Conservation (phyloP, 345 rosid species). For the Euclidium syriacum region DNA sequence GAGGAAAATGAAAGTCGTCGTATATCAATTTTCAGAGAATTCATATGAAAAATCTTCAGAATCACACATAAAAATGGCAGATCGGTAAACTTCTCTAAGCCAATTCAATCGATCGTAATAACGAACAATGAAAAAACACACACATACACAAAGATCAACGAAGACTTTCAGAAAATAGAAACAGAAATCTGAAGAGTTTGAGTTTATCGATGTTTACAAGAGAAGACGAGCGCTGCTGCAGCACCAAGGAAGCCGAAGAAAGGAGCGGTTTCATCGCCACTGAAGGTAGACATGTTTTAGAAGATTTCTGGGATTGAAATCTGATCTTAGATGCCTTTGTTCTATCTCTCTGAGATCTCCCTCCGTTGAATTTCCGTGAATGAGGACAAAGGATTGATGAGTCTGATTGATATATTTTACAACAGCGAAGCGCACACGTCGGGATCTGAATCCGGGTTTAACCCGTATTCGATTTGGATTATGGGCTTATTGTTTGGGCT, state of each 20-base stretch:
- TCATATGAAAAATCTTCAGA: background rate
- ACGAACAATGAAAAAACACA: background rate
- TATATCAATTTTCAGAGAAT: background rate
- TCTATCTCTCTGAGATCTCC: conserved; percentile 6
- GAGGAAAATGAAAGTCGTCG: background rate
- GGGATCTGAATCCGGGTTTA: conserved; percentile 17
- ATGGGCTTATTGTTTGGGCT: background rate
- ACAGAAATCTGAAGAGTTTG: background rate
- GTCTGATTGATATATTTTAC: background rate
- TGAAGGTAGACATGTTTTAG: conserved; percentile 32
- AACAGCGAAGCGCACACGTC: conserved; percentile 31
- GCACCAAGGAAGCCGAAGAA: conserved; percentile 42
- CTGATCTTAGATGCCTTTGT: background rate
- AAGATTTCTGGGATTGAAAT: conserved; percentile 17
- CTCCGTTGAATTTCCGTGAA: conserved; percentile 17
- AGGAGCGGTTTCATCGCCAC: conserved; percentile 41
- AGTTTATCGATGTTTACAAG: conserved; percentile 19
- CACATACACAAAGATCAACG: background rate
- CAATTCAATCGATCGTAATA: background rate
- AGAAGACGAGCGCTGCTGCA: conserved; percentile 36
- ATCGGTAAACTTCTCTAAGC: background rate
- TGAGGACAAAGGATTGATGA: conserved; percentile 3
- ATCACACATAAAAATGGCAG: background rate
- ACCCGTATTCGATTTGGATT: background rate
- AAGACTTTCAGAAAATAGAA: background rate